Evolutionary conservation across 345 rosid genomes (phyloP).

Genomic region (Gossypium ekmanianum): DNA sequence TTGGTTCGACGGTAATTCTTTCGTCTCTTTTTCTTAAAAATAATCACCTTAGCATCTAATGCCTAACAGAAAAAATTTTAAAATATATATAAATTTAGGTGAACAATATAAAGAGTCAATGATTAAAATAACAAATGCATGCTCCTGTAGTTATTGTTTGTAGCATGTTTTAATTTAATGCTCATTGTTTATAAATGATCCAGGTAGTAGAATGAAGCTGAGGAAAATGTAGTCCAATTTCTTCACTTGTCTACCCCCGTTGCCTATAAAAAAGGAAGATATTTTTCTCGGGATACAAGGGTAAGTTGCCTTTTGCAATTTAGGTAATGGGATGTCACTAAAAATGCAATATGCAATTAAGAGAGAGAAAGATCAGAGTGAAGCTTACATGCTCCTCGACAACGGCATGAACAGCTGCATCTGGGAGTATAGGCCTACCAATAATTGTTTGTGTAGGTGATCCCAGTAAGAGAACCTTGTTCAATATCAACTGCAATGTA

Average conservation of each 20-base stretch:
- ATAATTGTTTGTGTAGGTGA: slow-evolving; percentile 66
- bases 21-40: slow-evolving; percentile 88
- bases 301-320: neutral
- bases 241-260: neutral
- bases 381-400: slow-evolving; percentile 95
- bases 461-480: slow-evolving; percentile 83
- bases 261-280: neutral
- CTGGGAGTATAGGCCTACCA: slow-evolving; percentile 83
- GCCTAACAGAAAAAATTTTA: slow-evolving; percentile 48
- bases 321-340: neutral
- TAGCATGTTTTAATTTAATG: neutral
- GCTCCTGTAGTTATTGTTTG: neutral
- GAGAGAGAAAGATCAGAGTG: neutral
- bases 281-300: neutral
- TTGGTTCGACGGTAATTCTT: slow-evolving; percentile 86
- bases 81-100: neutral
- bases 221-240: neutral
- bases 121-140: neutral
- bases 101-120: neutral
- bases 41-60: slow-evolving; percentile 87
- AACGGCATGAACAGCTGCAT: slow-evolving; percentile 83
- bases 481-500: slow-evolving; percentile 65
- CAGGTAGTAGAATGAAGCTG: neutral
- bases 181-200: neutral
- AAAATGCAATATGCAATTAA: neutral